These are phyloP conservation scores for Aspergillus nomiae DNA, from an alignment of 2,329 filamentous ascomycete species.

Conservation along the genomic window DNA sequence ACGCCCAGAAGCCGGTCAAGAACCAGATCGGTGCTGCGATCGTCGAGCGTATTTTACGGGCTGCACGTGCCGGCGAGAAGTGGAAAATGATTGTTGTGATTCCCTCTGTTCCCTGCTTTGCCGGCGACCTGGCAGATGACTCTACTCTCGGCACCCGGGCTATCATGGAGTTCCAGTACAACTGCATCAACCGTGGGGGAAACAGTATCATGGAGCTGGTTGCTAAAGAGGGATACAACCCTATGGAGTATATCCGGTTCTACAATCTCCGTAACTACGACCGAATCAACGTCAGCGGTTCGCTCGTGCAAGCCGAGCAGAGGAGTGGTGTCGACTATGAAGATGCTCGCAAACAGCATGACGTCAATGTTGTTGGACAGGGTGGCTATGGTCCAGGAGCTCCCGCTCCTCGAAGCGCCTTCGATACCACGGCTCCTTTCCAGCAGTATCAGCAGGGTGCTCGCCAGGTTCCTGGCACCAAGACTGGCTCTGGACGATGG, in stretches of 20 bases:
- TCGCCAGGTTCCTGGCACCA: slow-evolving; percentile 51
- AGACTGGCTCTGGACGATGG: slow-evolving; percentile 59
- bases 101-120: slow-evolving; percentile 89
- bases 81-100: slow-evolving; percentile 90
- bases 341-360: slow-evolving; percentile 46
- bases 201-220: slow-evolving; percentile 87
- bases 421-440: slow-evolving; percentile 53
- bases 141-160: slow-evolving; percentile 83
- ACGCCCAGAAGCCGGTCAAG: slow-evolving; percentile 79
- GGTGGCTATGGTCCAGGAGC: slow-evolving; percentile 44
- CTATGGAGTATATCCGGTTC: slow-evolving; percentile 80
- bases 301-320: slow-evolving; percentile 41
- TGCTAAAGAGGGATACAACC: slow-evolving; percentile 73
- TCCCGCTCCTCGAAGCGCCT: slow-evolving; percentile 28
- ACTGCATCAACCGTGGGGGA: slow-evolving; percentile 88
- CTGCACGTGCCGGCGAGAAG: slow-evolving; percentile 78
- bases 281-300: slow-evolving; percentile 65
- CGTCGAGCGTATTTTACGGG: slow-evolving; percentile 82
- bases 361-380: slow-evolving; percentile 48
- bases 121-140: slow-evolving; percentile 82
- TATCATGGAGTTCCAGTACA: slow-evolving; percentile 99
- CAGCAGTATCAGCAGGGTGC: slow-evolving; percentile 73
- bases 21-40: slow-evolving; percentile 92
- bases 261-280: slow-evolving; percentile 96
- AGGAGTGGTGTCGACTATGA: slow-evolving; percentile 48